These are phyloP conservation scores for Candida odintsovae DNA, from an alignment of 805 yeast species.

Conservation along the genomic window DNA sequence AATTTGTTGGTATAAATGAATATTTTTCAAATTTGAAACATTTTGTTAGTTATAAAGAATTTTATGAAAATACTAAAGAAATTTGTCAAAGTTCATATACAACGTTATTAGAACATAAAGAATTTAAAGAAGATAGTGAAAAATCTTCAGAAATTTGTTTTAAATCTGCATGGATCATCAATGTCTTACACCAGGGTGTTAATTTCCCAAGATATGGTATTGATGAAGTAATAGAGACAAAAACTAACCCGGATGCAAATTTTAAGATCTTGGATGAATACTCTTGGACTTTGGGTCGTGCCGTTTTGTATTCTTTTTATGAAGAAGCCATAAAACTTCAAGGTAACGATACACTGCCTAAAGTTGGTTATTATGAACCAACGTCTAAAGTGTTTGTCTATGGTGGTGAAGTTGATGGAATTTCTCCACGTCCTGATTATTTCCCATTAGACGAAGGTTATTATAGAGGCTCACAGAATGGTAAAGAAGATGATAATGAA, in stretches of 20 bases:
- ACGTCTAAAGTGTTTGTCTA: slow-evolving; percentile 39
- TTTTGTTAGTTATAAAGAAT: slow-evolving; percentile 31
- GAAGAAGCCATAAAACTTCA: slow-evolving; percentile 32
- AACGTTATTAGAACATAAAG: slow-evolving; percentile 9
- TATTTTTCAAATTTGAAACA: slow-evolving; percentile 58
- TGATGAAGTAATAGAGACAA: slow-evolving; percentile 25
- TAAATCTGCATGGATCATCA: slow-evolving; percentile 53
- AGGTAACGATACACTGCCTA: slow-evolving; percentile 9
- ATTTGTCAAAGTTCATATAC: slow-evolving; percentile 34
- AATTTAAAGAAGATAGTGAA: slow-evolving; percentile 29
- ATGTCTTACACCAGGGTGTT: slow-evolving; percentile 52
- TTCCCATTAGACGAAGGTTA: slow-evolving; percentile 16
- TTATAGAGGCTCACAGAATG: slow-evolving; percentile 11
- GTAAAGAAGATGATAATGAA: slow-evolving; percentile 21
- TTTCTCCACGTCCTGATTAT: slow-evolving; percentile 39
- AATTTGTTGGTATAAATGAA: slow-evolving; percentile 61
- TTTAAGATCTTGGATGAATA: slow-evolving; percentile 41
- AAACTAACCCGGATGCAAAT: slow-evolving; percentile 23
- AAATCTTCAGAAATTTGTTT: slow-evolving; percentile 54
- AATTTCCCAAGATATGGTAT: slow-evolving; percentile 51
- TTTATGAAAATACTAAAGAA: slow-evolving; percentile 38
- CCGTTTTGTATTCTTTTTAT: slow-evolving; percentile 54
- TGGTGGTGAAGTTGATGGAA: slow-evolving; percentile 47
- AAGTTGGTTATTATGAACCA: slow-evolving; percentile 43
- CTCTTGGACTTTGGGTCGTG: slow-evolving; percentile 57